Conservation (phyloP, 129 eudicot genomes). For the Chrysanthemum seticuspe region DNA sequence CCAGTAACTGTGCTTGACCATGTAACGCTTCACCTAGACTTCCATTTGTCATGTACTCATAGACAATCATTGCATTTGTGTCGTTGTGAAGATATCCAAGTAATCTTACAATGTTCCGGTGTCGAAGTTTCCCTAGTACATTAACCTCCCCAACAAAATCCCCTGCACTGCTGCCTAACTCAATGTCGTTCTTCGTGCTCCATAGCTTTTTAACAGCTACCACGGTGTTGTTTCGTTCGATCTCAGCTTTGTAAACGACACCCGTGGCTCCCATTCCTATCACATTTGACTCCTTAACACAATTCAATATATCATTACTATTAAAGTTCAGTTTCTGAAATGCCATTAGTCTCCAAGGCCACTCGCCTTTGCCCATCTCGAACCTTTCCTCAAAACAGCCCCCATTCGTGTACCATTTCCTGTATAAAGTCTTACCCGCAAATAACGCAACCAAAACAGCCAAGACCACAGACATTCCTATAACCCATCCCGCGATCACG, state of each 20-base stretch:
- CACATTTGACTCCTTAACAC: slow-evolving; percentile 69
- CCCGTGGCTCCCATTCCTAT: slow-evolving; percentile 95
- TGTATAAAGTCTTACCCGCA: slow-evolving; percentile 44
- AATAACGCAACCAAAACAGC: slow-evolving; percentile 42
- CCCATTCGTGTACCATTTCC: slow-evolving; percentile 55
- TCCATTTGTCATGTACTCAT: slow-evolving; percentile 85
- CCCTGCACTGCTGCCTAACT: slow-evolving; percentile 50
- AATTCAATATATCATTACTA: slow-evolving; percentile 55
- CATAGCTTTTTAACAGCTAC: slow-evolving; percentile 92
- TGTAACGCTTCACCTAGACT: slow-evolving; percentile 88
- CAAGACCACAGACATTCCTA: slow-evolving; percentile 52
- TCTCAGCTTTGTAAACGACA: slow-evolving; percentile 79
- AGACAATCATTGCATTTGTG: slow-evolving; percentile 68
- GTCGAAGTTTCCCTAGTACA: slow-evolving; percentile 72
- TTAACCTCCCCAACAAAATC: slow-evolving; percentile 83
- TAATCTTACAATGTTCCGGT: slow-evolving; percentile 74
- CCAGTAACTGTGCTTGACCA: slow-evolving; percentile 57
- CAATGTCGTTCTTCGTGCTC: slow-evolving; percentile 65
- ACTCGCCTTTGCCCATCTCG: slow-evolving; percentile 52
- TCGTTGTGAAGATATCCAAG: slow-evolving; percentile 80
- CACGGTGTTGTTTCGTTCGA: slow-evolving; percentile 48
- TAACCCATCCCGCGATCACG: slow-evolving; percentile 64
- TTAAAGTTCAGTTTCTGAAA: slow-evolving; percentile 81
- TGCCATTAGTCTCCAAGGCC: slow-evolving; percentile 94
- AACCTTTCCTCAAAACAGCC: slow-evolving; percentile 54